Evolutionary conservation across 2,329 filamentous ascomycete species (phyloP), one percentile per base, ranked within the genome.

Genomic region (Mollisia scopiformis): DNA sequence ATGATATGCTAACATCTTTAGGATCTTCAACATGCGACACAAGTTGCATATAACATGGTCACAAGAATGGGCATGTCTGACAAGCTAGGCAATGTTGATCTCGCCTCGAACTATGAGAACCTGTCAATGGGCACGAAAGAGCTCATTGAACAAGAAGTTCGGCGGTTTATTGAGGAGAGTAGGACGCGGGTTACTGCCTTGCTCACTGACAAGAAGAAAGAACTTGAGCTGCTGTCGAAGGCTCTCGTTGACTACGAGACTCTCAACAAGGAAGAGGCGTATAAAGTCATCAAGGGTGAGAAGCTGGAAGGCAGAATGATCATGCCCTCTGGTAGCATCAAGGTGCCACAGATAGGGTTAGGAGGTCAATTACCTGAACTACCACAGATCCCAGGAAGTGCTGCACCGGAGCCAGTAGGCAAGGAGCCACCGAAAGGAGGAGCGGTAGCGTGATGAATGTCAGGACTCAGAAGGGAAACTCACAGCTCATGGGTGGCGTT

Each of bases 221-320:
- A 97, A 75, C 84, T 99, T 7, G 94, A 99, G 70, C 81, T 92
- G 11, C 80, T 99, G 10, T 94, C 95, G 28, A 88, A 93, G 72
- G 95, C 93, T 6, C 83, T 99, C 10, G 87, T 99, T 33, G 89
- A 97, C 76, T 98, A 97, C 75, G 95, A 99, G 80, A 97, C 93
- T 0, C 79, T 99, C 55, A 90, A 90, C 75, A 91, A 89, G 75
- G 88, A 90, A 2, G 95, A 99, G 76, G 96, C 98, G 65, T 88
- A 93, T 75, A 92, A 90, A 79, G 91, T 98, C 6, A 88, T 99
- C 65, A 86, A 85, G 55, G 95, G 95, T 35, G 92, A 97, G 78
- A 89, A 90, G 72, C 80, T 99, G 37, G 82, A 88, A 1, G 84
- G 85, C 49, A 91, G 91, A 62, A 77, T 91, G 54, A 84, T 82